Conservation (phyloP, 2,329 filamentous ascomycete species). For the Clarireedia homoeocarpa region DNA sequence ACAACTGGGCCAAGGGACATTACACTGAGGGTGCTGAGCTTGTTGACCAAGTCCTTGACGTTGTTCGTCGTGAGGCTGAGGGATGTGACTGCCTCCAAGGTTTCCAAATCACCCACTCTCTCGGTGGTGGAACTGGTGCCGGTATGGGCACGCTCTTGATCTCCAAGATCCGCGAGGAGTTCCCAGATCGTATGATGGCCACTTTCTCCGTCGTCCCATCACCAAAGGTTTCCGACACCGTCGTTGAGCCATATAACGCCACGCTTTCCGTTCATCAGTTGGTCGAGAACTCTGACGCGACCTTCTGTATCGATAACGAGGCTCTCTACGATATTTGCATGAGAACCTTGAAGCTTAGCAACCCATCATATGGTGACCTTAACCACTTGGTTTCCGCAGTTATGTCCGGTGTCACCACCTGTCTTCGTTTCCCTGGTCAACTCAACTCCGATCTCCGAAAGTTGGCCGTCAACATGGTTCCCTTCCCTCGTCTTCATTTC, state of each 20-base stretch:
- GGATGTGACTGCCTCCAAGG: slow-evolving; percentile 99
- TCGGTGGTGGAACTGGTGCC: slow-evolving; percentile 99
- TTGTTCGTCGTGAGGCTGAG: slow-evolving; percentile 97
- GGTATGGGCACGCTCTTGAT: slow-evolving; percentile 99
- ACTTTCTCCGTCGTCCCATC: slow-evolving; percentile 99
- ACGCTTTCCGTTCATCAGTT: slow-evolving; percentile 98
- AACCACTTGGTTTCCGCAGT: slow-evolving; percentile 99
- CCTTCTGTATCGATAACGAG: slow-evolving; percentile 99
- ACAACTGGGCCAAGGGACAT: slow-evolving; percentile 99
- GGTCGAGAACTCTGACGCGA: slow-evolving; percentile 99
- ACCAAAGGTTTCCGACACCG: slow-evolving; percentile 98
- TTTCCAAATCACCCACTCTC: slow-evolving; percentile 99
- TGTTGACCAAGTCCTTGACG: slow-evolving; percentile 95
- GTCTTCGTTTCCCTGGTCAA: slow-evolving; percentile 97
- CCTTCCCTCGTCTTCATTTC: slow-evolving; percentile 99
- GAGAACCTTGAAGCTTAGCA: slow-evolving; percentile 96
- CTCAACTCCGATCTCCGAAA: slow-evolving; percentile 99
- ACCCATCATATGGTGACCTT: slow-evolving; percentile 97
- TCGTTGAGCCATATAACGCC: slow-evolving; percentile 99
- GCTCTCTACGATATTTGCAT: slow-evolving; percentile 99
- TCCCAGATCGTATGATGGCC: slow-evolving; percentile 99
- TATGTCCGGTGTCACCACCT: slow-evolving; percentile 99
- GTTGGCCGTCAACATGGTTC: slow-evolving; percentile 99
- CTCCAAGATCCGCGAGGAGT: slow-evolving; percentile 99
- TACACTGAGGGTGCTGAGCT: slow-evolving; percentile 99